These are phyloP conservation scores for Boletus tomentosulus DNA, from an alignment of 768 basidiomycete genomes.

Conservation along the genomic window DNA sequence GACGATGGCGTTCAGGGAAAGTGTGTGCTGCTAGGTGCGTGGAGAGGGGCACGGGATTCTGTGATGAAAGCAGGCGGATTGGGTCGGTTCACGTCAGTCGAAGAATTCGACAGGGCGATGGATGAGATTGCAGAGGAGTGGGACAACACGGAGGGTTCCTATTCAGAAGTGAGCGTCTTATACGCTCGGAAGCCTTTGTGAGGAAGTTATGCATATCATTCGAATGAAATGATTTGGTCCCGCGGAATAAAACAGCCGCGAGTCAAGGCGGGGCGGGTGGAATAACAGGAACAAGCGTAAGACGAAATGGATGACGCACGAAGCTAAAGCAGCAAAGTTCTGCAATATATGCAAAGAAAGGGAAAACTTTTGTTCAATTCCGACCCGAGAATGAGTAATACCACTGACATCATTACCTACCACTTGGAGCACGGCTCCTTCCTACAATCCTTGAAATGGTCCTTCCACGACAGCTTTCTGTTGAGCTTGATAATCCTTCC, in stretches of 20 bases:
- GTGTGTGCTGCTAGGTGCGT: not conserved
- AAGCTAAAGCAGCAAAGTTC: no score
- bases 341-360: no score
- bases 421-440: not conserved
- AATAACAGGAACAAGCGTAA: no score
- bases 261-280: no score
- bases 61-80: not conserved
- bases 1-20: not conserved
- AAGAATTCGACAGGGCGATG: not conserved
- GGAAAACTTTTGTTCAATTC: not conserved
- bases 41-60: not conserved
- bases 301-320: no score
- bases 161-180: not conserved
- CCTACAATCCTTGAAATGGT: slow-evolving; percentile 49
- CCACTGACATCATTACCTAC: not conserved
- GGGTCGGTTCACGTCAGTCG: not conserved
- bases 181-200: slow-evolving; percentile 15
- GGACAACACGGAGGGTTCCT: not conserved
- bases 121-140: not conserved
- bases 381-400: not conserved
- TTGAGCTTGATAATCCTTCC: slow-evolving; percentile 61
- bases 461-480: slow-evolving; percentile 57
- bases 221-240: not conserved
- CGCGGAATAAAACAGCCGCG: no score
- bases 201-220: not conserved